Evolutionary conservation across 345 rosid genomes (phyloP), one percentile per base, ranked within the genome.

Genomic region (Linum usitatissimum): DNA sequence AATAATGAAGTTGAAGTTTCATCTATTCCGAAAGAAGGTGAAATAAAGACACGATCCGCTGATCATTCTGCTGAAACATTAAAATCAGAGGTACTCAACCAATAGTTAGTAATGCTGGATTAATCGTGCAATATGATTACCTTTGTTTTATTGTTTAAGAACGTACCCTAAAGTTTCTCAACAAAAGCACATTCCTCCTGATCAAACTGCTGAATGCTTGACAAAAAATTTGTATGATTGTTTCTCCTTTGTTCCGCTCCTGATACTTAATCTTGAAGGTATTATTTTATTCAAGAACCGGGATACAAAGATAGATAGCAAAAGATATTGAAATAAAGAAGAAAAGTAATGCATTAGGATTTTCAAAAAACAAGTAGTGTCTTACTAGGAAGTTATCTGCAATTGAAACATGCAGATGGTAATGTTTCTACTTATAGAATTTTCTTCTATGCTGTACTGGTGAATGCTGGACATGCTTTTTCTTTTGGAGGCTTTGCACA

Each of bases 41-140:
- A 55, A 66, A 60, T 57, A 51, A 65, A 76, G 67, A 14, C 67
- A 57, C 34, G 49, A 21, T 49, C 59, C 6, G 54, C 68, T 57
- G 63, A 68, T 65, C 65, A 61, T 68, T 30, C 67, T 28, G 53
- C 42, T 30, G 18, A 51, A 23, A 72, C 62, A 56, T 70, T 74
- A 21, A 65, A n/a, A 60, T 55, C 49, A n/a, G 80, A 79, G 86
- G 89, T 82, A 78, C 51, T n/a, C 15, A 21, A 15, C 14, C 55
- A 30, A 23, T 21, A 31, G 6, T 36, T 57, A 30, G 31, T 45
- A 30, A 6, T 62, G 13, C 34, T 57, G 8, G 13, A 19, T 36
- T n/a, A 53, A 4, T 30, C 31, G 18, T 64, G 59, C 17, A 45
- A 45, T 45, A 45, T 48, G 17, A 13, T 53, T 39, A 18, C 15